A percentile compares a stretch with the other conserved stretches of the same genome.
phyloP scores from a whole-genome alignment of 2,329 filamentous ascomycete genomes.

The Penicillium sp. region DNA sequence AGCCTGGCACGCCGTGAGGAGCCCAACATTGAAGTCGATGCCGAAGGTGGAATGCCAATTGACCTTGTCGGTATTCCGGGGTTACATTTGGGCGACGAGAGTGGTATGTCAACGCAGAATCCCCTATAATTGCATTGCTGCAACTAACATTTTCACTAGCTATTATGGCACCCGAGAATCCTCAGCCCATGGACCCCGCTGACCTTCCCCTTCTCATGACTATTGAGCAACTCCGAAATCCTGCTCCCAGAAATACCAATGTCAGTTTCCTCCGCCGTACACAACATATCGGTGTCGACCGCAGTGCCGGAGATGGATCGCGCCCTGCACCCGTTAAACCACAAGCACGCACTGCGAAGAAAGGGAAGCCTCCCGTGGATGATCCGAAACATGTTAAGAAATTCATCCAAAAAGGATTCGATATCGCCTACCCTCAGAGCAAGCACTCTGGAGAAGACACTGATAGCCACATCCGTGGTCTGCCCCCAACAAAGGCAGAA shows the following conservation, averaged over 20 bases:
- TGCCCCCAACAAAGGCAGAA: constrained; percentile 53
- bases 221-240: constrained; percentile 80
- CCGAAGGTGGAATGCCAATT: constrained; percentile 95
- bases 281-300: constrained; percentile 70
- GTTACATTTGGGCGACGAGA: constrained; percentile 92
- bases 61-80: constrained; percentile 93
- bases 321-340: constrained; percentile 23
- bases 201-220: constrained; percentile 82
- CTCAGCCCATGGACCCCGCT: constrained; percentile 72
- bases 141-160: constrained; percentile 49
- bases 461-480: constrained; percentile 51
- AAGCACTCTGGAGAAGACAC: constrained; percentile 58
- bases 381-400: constrained; percentile 61
- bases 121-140: background rate
- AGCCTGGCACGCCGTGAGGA: constrained; percentile 87
- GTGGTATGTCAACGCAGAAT: constrained; percentile 57
- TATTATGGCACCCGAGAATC: constrained; percentile 73
- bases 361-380: constrained; percentile 44
- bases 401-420: constrained; percentile 61
- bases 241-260: constrained; percentile 68
- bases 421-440: constrained; percentile 61
- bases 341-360: constrained; percentile 27
- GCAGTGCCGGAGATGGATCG: constrained; percentile 32
- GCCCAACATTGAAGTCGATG: constrained; percentile 94
- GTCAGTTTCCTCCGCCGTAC: constrained; percentile 94